Conservation (phyloP, 2,329 filamentous ascomycete species). For the Aspergillus sp. region DNA sequence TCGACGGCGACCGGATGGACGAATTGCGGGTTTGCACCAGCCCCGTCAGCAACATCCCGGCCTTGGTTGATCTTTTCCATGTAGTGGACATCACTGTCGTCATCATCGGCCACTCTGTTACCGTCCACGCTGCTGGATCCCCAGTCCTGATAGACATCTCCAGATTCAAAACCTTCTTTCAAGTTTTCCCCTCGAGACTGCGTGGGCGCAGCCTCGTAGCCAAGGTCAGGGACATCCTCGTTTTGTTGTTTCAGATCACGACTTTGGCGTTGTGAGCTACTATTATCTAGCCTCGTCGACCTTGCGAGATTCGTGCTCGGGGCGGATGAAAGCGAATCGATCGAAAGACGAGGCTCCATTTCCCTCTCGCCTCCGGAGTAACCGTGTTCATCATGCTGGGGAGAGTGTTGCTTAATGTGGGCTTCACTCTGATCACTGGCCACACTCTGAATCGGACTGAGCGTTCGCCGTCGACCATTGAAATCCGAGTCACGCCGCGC, state of each 20-base stretch:
- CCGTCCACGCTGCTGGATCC: slow-evolving; percentile 44
- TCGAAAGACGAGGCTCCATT: slow-evolving; percentile 40
- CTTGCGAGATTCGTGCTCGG: slow-evolving; percentile 49
- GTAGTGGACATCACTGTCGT: slow-evolving; percentile 48
- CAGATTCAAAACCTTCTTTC: slow-evolving; percentile 18
- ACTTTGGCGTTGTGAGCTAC: slow-evolving; percentile 42
- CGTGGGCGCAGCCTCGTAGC: slow-evolving; percentile 28
- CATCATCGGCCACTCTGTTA: slow-evolving; percentile 42
- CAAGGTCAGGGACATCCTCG: slow-evolving; percentile 25
- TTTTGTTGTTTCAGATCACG: slow-evolving; percentile 41
- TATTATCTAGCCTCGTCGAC: slow-evolving; percentile 45
- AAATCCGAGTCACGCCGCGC: slow-evolving; percentile 44
- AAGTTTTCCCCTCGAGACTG: slow-evolving; percentile 12
- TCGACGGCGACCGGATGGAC: slow-evolving; percentile 68
- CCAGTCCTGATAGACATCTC: slow-evolving; percentile 35
- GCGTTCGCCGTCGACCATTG: slow-evolving; percentile 54
- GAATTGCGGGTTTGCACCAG: slow-evolving; percentile 65
- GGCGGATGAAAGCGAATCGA: slow-evolving; percentile 49
- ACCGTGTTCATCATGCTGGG: slow-evolving; percentile 40
- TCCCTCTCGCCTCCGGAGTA: slow-evolving; percentile 56
- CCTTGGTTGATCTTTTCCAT: slow-evolving; percentile 53
- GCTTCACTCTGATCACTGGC: slow-evolving; percentile 72
- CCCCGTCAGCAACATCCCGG: slow-evolving; percentile 60
- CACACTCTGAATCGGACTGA: slow-evolving; percentile 88
- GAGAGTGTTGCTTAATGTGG: slow-evolving; percentile 52